A percentile compares a stretch with the other conserved stretches of the same genome.
These are phyloP conservation scores for Ormosia emarginata DNA, from an alignment of 306 rosid species.

Conservation along the genomic window DNA sequence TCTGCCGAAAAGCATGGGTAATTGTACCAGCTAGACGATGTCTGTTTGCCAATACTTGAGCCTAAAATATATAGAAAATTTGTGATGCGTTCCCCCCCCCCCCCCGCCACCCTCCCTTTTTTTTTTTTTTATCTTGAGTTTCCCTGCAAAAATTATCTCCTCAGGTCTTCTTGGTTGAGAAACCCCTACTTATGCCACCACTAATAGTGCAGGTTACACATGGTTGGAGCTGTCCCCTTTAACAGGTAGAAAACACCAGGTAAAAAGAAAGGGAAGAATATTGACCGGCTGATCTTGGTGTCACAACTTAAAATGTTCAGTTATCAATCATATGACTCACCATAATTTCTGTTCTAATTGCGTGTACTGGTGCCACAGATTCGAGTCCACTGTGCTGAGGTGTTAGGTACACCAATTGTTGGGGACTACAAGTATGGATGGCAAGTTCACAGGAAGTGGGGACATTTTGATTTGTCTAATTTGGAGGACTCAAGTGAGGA, in stretches of 20 bases:
- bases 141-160: slow-evolving; percentile 1
- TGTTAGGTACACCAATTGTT: slow-evolving; percentile 85
- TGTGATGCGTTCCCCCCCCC: neutral
- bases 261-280: slow-evolving; percentile 14
- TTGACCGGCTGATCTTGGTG: neutral
- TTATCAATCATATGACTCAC: neutral
- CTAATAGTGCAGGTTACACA: slow-evolving; percentile 62
- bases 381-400: slow-evolving; percentile 95
- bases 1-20: neutral
- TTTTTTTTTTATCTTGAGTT: neutral
- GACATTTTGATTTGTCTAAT: slow-evolving; percentile 35
- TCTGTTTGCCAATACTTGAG: neutral
- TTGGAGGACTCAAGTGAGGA: slow-evolving; percentile 40
- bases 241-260: slow-evolving; percentile 99
- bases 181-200: slow-evolving; percentile 8
- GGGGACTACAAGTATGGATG: slow-evolving; percentile 97
- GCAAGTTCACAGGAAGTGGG: slow-evolving; percentile 76
- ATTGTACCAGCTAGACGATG: neutral
- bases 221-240: slow-evolving; percentile 91
- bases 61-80: neutral
- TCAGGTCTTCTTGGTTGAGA: neutral
- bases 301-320: neutral
- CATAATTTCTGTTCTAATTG: slow-evolving; percentile 3
- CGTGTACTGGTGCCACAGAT: slow-evolving; percentile 51
- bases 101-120: too few relatives aligned